Base-by-base conservation (phyloP, 805 yeast species). In the Yarrowia hollandica region DNA sequence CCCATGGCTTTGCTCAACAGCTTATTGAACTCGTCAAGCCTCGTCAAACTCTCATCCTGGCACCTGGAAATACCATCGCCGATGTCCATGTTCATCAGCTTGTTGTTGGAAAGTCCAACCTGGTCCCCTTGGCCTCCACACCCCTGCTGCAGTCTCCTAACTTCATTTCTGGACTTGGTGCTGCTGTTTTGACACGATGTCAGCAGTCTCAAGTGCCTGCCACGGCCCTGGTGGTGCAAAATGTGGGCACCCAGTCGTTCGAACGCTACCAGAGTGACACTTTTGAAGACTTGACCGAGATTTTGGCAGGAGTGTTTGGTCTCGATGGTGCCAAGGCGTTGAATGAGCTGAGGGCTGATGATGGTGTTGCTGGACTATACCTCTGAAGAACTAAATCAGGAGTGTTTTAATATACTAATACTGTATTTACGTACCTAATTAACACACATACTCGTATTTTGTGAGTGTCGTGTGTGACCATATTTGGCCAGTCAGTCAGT, bases 191-290 rank as follows among this genome's bases (percentile, higher is more conserved):
- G 28, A 59, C 71, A 16, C 62, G 64, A 7, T 67, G 69, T 14
- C 65, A 68, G 55, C 62, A 59, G 33, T 39, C 31, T 15, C 46
- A 46, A 5, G 50, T 65, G 12, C 63, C 68, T 10, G 66, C 66
- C 2, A 35, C 61, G 6, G 72, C 66, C 18, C 54, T 71, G 26
- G 61, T 69, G 1, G 68, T 71, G 16, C 62, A 61, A 16, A 63
- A 67, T 14, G 74, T 71, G 33, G 75, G 74, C 12, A 69, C 72
- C 1, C 62, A 60, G 41, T 69, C 68, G 34, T 64, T 64, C 60
- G 75, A 72, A 11, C 58, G 58, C 15, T 52, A 52, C 44, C 44
- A 35, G 35, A 52, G 44, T 19, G 58, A 52, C 5, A 52, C 58
- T 1, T 35, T 52, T 3, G 33, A 52, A 19, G 58, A 52, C 11